Conservation (phyloP, 2,329 filamentous ascomycete species). For the Fusarium verticillioides region DNA sequence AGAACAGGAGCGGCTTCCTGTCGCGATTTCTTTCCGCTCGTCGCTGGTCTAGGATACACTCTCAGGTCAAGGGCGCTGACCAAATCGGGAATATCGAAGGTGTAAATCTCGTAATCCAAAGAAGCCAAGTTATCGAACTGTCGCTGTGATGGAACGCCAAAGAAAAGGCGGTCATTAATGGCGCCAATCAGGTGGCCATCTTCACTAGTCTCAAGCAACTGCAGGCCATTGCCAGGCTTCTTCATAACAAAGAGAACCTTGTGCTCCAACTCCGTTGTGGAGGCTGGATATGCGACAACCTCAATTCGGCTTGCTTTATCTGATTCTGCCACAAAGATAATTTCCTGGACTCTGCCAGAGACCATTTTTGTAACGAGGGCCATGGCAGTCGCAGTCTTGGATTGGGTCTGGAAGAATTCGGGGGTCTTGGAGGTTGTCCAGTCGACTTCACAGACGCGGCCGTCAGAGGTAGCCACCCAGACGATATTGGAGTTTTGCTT, state of each 20-base stretch:
- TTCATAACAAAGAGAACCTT: conserved; percentile 53
- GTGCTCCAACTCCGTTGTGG: conserved; percentile 43
- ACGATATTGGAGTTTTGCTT: conserved; percentile 57
- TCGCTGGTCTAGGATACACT: conserved; percentile 44
- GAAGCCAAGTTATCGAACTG: conserved; percentile 40
- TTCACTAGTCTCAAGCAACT: conserved; percentile 60
- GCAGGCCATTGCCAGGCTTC: conserved; percentile 50
- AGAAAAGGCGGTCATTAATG: conserved; percentile 52
- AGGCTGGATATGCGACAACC: conserved; percentile 59
- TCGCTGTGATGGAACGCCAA: conserved; percentile 45
- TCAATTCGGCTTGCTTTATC: conserved; percentile 50
- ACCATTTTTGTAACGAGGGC: conserved; percentile 54
- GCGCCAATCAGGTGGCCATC: conserved; percentile 66
- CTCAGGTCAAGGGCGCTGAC: conserved; percentile 76
- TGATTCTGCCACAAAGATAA: conserved; percentile 60
- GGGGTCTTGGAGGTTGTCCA: conserved; percentile 62
- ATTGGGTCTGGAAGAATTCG: conserved; percentile 55
- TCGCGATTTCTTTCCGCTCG: conserved; percentile 41
- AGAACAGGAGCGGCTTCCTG: conserved; percentile 56
- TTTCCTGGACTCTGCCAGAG: conserved; percentile 52
- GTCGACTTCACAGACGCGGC: conserved; percentile 66
- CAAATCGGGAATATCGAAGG: conserved; percentile 69
- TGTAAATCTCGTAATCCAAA: conserved; percentile 65
- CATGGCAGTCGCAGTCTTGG: conserved; percentile 59
- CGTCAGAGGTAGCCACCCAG: conserved; percentile 71